These are phyloP conservation scores for Jackrogersella multiformis DNA, from an alignment of 495 filamentous ascomycete species.

Conservation along the genomic window DNA sequence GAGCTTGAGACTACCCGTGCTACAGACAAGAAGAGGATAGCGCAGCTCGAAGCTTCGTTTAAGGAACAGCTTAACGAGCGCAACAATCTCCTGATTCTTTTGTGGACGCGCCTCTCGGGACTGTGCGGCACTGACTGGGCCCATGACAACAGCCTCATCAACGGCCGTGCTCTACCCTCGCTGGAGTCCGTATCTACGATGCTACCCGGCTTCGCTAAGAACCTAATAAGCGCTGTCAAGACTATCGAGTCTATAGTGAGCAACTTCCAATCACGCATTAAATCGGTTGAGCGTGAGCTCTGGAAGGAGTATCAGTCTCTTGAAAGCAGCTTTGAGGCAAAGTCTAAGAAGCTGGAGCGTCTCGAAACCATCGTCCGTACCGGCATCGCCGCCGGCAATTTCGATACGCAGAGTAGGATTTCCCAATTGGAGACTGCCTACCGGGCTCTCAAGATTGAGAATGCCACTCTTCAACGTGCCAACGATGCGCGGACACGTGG, in stretches of 20 bases:
- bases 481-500: slow-evolving; percentile 55
- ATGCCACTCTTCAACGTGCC: slow-evolving; percentile 73
- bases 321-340: slow-evolving; percentile 79
- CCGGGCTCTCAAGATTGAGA: slow-evolving; percentile 82
- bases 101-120: slow-evolving; percentile 87
- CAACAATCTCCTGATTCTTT: slow-evolving; percentile 81
- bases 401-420: slow-evolving; percentile 65
- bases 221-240: slow-evolving; percentile 86
- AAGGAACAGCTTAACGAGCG: slow-evolving; percentile 89
- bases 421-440: slow-evolving; percentile 80
- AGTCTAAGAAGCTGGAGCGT: slow-evolving; percentile 86
- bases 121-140: slow-evolving; percentile 94
- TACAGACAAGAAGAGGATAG: slow-evolving; percentile 77
- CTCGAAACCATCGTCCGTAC: slow-evolving; percentile 78
- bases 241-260: slow-evolving; percentile 82
- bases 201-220: slow-evolving; percentile 86
- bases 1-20: slow-evolving; percentile 81
- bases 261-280: slow-evolving; percentile 82
- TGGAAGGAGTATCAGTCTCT: slow-evolving; percentile 90
- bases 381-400: slow-evolving; percentile 55
- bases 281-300: slow-evolving; percentile 84
- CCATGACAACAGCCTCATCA: slow-evolving; percentile 86
- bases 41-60: slow-evolving; percentile 76
- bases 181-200: slow-evolving; percentile 82
- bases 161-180: slow-evolving; percentile 80